Percentiles rank a stretch among this genome's conserved stretches.
Conservation (phyloP, 805 yeast genomes). For the Metschnikowia gruessii region DNA sequence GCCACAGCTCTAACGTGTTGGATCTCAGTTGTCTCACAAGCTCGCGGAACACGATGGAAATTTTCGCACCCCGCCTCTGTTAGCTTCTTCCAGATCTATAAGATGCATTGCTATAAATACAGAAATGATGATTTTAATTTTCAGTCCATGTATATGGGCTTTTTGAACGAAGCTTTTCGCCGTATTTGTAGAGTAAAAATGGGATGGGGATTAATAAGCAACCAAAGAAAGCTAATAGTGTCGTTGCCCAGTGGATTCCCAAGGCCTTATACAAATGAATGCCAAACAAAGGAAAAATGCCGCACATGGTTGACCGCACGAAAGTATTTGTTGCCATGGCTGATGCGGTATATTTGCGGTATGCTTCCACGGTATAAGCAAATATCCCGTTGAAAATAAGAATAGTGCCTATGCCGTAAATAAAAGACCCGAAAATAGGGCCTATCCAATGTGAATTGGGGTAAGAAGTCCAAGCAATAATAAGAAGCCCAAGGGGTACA, state of each 20-base stretch:
- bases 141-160: slow-evolving; percentile 29
- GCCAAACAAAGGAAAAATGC: slow-evolving; percentile 16
- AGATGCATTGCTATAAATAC: background rate
- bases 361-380: slow-evolving; percentile 17
- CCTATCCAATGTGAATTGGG: slow-evolving; percentile 15
- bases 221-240: slow-evolving; percentile 12
- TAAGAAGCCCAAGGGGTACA: slow-evolving; percentile 17
- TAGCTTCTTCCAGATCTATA: background rate
- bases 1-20: background rate
- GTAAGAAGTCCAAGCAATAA: slow-evolving; percentile 18
- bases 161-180: slow-evolving; percentile 22
- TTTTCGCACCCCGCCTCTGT: background rate
- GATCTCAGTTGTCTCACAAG: background rate
- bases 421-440: slow-evolving; percentile 16
- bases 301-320: slow-evolving; percentile 15
- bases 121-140: background rate
- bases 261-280: slow-evolving; percentile 16
- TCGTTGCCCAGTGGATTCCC: slow-evolving; percentile 19
- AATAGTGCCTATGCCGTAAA: slow-evolving; percentile 16
- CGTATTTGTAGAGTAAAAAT: slow-evolving; percentile 15
- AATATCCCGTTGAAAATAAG: slow-evolving; percentile 18
- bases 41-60: slow-evolving; percentile 9
- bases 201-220: slow-evolving; percentile 15
- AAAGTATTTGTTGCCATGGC: slow-evolving; percentile 20
- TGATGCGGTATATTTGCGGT: slow-evolving; percentile 16